Conservation (phyloP, 345 rosid species). For the Sonneratia caseolaris region DNA sequence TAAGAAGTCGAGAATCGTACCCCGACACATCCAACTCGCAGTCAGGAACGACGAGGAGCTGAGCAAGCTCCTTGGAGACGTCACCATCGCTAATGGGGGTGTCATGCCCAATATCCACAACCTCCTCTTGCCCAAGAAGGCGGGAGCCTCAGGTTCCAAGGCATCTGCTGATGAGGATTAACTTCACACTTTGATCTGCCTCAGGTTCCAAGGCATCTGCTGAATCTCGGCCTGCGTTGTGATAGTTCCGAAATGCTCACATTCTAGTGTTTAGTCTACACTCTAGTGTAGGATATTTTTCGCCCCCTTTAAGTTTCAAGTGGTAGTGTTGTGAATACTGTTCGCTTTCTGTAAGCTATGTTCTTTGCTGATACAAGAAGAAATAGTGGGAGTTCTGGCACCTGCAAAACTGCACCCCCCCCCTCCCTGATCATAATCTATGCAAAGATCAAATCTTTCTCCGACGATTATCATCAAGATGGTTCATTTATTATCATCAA, state of each 20-base stretch:
- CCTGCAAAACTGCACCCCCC: not conserved
- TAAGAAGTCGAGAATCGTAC: conserved; percentile 81
- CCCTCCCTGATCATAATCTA: not conserved
- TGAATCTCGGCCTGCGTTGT: conserved; percentile 8
- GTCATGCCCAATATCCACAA: conserved; percentile 94
- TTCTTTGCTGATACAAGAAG: not conserved
- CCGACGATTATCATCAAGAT: not conserved
- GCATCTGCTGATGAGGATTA: conserved; percentile 50
- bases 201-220: conserved; percentile 36
- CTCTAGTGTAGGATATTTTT: not conserved
- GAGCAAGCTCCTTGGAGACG: conserved; percentile 87
- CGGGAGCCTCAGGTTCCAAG: conserved; percentile 46
- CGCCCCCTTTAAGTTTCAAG: not conserved
- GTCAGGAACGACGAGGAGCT: conserved; percentile 86
- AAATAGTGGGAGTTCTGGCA: not conserved
- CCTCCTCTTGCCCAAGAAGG: conserved; percentile 75
- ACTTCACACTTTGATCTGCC: not conserved
- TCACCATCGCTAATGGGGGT: conserved; percentile 85
- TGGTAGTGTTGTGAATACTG: not conserved
- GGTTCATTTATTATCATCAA: not conserved
- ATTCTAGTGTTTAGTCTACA: not conserved
- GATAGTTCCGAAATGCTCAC: not conserved
- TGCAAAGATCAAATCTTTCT: not conserved
- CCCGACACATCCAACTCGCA: conserved; percentile 79
- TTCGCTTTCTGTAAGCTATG: not conserved